phyloP scores from a whole-genome alignment of 1,284 basidiomycete species.

The Boletus calvinii region DNA sequence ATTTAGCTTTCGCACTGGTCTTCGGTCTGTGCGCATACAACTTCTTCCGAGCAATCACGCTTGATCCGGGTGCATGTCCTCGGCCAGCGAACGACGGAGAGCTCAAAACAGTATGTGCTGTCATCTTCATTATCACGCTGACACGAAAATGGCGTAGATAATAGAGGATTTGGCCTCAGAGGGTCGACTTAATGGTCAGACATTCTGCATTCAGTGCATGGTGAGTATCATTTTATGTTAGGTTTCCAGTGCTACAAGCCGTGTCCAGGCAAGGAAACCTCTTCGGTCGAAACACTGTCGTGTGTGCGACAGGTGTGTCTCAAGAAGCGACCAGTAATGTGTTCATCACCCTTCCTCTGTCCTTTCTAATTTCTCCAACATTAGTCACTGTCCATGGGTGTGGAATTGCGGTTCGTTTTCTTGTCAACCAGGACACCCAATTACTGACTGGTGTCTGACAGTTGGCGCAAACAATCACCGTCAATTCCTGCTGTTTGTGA shows the following conservation, averaged over 20 bases:
- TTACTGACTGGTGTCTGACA: constrained; percentile 31
- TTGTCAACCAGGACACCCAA: neutral
- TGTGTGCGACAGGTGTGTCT: constrained; percentile 87
- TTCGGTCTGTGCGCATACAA: constrained; percentile 80
- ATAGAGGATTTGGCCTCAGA: constrained; percentile 88
- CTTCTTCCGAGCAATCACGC: constrained; percentile 85
- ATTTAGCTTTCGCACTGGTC: constrained; percentile 73
- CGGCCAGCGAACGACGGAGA: constrained; percentile 78
- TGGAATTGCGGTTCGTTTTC: constrained; percentile 89
- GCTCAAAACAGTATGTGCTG: constrained; percentile 67
- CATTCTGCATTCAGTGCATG: constrained; percentile 96
- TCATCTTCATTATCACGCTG: neutral
- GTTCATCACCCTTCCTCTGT: neutral
- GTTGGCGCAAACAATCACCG: constrained; percentile 96
- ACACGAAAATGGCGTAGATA: constrained; percentile 46
- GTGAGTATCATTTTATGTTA: constrained; percentile 36
- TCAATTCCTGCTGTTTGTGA: constrained; percentile 90
- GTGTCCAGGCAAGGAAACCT: constrained; percentile 77
- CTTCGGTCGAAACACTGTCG: constrained; percentile 95
- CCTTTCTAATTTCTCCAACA: constrained; percentile 7
- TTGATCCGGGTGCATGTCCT: constrained; percentile 91
- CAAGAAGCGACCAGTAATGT: constrained; percentile 86
- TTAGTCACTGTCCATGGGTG: constrained; percentile 97
- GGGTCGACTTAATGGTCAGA: constrained; percentile 89
- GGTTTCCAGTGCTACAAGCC: neutral